Evolutionary conservation across 352 stramenopile species (phyloP), one percentile per base, ranked within the genome.

Genomic region (Thraustotheca clavata): DNA sequence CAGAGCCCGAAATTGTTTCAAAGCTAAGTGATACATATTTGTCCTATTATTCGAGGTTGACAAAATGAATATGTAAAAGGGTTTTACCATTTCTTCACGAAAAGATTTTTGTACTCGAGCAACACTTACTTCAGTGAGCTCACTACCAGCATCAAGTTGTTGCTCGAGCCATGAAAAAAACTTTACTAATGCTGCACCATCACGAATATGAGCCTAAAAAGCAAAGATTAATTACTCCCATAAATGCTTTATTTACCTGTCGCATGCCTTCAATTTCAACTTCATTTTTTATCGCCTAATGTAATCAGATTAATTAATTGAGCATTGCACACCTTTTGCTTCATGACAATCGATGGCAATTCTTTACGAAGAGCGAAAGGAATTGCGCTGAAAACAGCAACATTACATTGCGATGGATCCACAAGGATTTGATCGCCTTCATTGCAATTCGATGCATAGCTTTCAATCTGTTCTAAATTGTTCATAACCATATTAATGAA

Each of bases 1-100:
- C 96, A 57, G 96, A 89, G 32, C 96, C 97, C 18, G 96, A 97
- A 70, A 99, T 99, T 16, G 97, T 99, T 35, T 96, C 93, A 67
- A 99, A 99, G 61, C 81, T 97, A 43, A 96, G 80, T 57, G 95
- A 96, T 22, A 97, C 73, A 66, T 93, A 98, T 35, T 85, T 78
- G 4, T 88, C 81, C 60, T 88, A 71, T 61, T 18, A 61, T n/a
- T 40, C 49, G 8, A 59, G 24, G 18, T 29, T 20, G 20, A 24
- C 27, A 1, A 29, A 20, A 29, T 6, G 43, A 50, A 29, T 14
- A 50, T 50, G 43, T 29, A 29, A 50, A 31, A 11, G 43, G 24
- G 3, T 1, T 24, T 24, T 2, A 65, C 57, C 75, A 88, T 79
- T 67, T 92, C 68, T 32, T 87, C 74, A 39, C 96, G 83, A 59